Base-by-base conservation (phyloP, 1,284 basidiomycete genomes). In the Rhizoctonia solani region DNA sequence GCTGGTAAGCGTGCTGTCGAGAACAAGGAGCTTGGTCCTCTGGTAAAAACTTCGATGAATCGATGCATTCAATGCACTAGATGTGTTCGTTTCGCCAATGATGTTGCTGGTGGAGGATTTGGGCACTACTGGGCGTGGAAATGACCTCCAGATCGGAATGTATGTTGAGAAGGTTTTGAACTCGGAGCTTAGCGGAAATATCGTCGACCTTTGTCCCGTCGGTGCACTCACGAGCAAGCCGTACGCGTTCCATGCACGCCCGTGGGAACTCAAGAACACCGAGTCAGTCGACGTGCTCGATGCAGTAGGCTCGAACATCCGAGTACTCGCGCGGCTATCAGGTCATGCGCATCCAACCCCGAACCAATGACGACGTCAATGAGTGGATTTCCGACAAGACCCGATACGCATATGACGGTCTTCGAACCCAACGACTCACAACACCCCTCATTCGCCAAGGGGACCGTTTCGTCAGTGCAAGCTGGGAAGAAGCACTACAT, bases 331-430 rank as follows among this genome's bases (percentile, higher is more conserved):
- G 96, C 46, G 95, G 95, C 66, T 88, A 96, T 9, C 88, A 94
- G 77, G 96, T 99, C 71, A 99, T 99, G 95, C 89, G 96, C 54
- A 86, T 99, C 73, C 93, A 97, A 76, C 97, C 97, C 2, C 87
- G 91, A 74, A 90, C 93, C 68, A 99, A 99, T 78, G 96, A 99
- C 78, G 93, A 98, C 73, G 89, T 99, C 70, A 99, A 99, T 78
- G 97, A 99, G 79, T 99, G 97, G 96, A 97, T 99, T 79, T 95
- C 87, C 78, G 96, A 99, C 85, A 99, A 99, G 85, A 96, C 96
- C 1, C 91, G 97, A 70, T 96, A 93, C 78, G 93, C 96, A 1
- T 91, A 93, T 77, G 97, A 99, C 74, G 97, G 97, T 46, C 85
- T 99, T 58, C 89, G 89, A 74, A 96, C 93, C 84, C 97, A 99